Base-by-base conservation (phyloP, 768 basidiomycete genomes). In the Panaeolus papilionaceus region DNA sequence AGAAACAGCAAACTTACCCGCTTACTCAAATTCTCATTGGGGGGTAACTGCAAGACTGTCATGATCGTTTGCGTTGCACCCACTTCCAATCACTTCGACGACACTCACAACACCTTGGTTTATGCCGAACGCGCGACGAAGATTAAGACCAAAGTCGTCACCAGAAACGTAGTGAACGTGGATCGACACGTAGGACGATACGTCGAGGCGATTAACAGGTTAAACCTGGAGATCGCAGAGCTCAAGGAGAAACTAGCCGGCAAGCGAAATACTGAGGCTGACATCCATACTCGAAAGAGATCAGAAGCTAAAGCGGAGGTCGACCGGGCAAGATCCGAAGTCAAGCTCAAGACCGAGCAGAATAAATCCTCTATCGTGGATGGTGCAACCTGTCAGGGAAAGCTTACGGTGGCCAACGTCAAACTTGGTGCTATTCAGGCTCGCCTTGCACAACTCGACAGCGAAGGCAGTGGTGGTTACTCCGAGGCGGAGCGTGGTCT, bases 11-110 rank as follows among this genome's bases (percentile, higher is more conserved):
- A 99, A 80, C 92, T 99, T 70, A 99, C 98, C 0, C 93, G 98
- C 49, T 81, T 99, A 54, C 91, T 99, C 75, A 99, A 98, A 79
- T 98, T 98, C 83, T 96, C 97, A 1, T 88, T 99, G 61, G 97
- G 97, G 1, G 98, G 98, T 6, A 99, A 99, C 78, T 99, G 98
- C 87, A 95, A 97, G 80, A 99, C 98, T 0, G 96, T 98, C 75
- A 99, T 99, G 98, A 95, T 98, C 70, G 97, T 99, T 69, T 99
- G 98, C 76, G 85, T 99, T 61, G 96, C 96, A 0, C 98, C 98
- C 1, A 95, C 96, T 4, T 96, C 95, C 42, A 87, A 87, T 42
- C 96, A 99, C 80, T 98, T 98, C 77, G 98, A 99, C 75, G 98
- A 99, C 77, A 99, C 98, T 38, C 95, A 98, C 77, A 99, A 99